A percentile compares a stretch with the other conserved stretches of the same genome.
Conservation (phyloP, 805 yeast species). For the Candida ortonii region DNA sequence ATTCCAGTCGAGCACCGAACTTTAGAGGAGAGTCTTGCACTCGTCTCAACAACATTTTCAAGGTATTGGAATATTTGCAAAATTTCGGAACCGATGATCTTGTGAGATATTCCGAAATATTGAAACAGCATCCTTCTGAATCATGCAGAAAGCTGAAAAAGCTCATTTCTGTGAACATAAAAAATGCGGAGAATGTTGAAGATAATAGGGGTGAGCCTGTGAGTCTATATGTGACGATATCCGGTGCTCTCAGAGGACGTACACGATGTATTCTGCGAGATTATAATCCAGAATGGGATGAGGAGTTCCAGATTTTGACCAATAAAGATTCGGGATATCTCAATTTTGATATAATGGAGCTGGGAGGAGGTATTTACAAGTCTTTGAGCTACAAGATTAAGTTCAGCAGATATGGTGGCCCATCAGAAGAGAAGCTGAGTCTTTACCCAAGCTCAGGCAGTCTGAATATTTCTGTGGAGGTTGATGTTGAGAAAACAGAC, state of each 20-base stretch:
- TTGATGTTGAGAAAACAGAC: slow-evolving; percentile 78
- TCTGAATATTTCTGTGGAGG: slow-evolving; percentile 60
- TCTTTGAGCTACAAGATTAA: slow-evolving; percentile 15
- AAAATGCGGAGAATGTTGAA: slow-evolving; percentile 32
- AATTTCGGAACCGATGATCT: slow-evolving; percentile 14
- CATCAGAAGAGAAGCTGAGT: slow-evolving; percentile 22
- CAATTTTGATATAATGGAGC: slow-evolving; percentile 21
- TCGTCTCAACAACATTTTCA: slow-evolving; percentile 29
- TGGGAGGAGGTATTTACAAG: slow-evolving; percentile 18
- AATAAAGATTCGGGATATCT: slow-evolving; percentile 11
- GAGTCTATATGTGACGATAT: slow-evolving; percentile 23
- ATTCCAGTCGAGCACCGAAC: slow-evolving; percentile 14
- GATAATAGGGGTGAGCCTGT: slow-evolving; percentile 30
- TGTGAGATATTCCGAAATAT: slow-evolving; percentile 13
- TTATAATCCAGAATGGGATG: slow-evolving; percentile 80
- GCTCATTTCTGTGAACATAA: slow-evolving; percentile 24
- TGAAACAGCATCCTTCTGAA: slow-evolving; percentile 6
- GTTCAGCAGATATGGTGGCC: slow-evolving; percentile 10
- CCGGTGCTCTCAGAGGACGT: slow-evolving; percentile 33
- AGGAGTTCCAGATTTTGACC: slow-evolving; percentile 60
- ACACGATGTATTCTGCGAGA: slow-evolving; percentile 64
- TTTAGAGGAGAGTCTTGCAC: slow-evolving; percentile 28
- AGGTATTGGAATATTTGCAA: slow-evolving; percentile 20
- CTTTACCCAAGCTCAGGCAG: slow-evolving; percentile 47
- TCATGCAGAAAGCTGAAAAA: slow-evolving; percentile 10